phyloP scores from a whole-genome alignment of 2,329 filamentous ascomycete genomes.

The Bipolaris sorokiniana region DNA sequence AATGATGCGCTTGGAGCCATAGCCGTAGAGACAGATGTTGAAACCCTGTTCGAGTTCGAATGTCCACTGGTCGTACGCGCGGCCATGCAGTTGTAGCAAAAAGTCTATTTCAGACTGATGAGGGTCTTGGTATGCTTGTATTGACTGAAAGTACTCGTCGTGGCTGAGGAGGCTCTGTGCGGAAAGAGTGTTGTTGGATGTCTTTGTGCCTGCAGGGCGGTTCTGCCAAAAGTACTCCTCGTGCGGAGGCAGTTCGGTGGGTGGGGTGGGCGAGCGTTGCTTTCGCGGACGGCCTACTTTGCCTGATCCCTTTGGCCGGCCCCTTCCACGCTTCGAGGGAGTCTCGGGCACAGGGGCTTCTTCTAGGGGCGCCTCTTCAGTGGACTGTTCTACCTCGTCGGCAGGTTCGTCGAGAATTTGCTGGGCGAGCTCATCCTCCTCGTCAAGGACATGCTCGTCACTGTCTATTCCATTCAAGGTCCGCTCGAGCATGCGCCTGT shows the following conservation, averaged over 20 bases:
- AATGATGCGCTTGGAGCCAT: conserved; percentile 83
- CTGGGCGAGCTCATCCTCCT: conserved; percentile 70
- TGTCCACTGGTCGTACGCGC: conserved; percentile 87
- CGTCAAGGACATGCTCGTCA: conserved; percentile 71
- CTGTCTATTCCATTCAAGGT: conserved; percentile 67
- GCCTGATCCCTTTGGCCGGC: conserved; percentile 45
- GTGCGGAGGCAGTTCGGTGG: conserved; percentile 80
- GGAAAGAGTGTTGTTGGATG: conserved; percentile 83
- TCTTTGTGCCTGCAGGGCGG: conserved; percentile 78
- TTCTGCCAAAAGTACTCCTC: conserved; percentile 96
- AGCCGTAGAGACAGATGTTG: conserved; percentile 84
- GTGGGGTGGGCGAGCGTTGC: conserved; percentile 77
- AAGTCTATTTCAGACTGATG: conserved; percentile 74
- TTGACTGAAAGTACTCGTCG: conserved; percentile 83
- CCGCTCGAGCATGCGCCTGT: conserved; percentile 74
- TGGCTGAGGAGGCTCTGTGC: conserved; percentile 80
- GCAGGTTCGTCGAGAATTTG: conserved; percentile 69
- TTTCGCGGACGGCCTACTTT: conserved; percentile 60
- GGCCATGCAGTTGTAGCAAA: conserved; percentile 75
- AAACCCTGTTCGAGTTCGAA: conserved; percentile 90
- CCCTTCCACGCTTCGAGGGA: conserved; percentile 60
- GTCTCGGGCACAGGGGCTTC: conserved; percentile 56
- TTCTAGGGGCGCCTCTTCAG: conserved; percentile 35
- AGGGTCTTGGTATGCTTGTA: conserved; percentile 68
- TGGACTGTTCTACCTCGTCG: conserved; percentile 33